Percentiles rank a stretch among this genome's conserved stretches.
Evolutionary conservation across 805 yeast species (phyloP).

Genomic region (Sugiyamaella mastotermitis): DNA sequence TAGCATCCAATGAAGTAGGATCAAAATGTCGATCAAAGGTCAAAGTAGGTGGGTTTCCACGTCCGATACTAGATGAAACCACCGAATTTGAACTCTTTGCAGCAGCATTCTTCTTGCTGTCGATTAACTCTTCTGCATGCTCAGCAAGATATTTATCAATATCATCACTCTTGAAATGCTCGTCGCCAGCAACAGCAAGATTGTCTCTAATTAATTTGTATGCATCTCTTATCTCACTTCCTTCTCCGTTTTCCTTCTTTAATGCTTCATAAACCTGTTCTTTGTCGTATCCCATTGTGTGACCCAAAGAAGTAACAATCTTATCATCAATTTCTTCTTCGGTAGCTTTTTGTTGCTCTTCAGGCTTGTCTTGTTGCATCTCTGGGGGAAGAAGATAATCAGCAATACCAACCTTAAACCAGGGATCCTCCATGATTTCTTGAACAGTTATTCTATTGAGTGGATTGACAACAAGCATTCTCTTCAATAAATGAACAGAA

Average conservation of each 20-base stretch:
- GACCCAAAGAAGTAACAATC: constrained; percentile 64
- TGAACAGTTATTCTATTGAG: constrained; percentile 87
- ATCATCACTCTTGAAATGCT: constrained; percentile 18
- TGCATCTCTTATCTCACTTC: constrained; percentile 76
- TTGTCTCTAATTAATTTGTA: constrained; percentile 77
- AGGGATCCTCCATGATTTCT: constrained; percentile 88
- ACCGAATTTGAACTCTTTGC: constrained; percentile 4
- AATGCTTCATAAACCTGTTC: constrained; percentile 77
- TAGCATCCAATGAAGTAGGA: constrained; percentile 25
- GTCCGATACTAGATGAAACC: constrained; percentile 11
- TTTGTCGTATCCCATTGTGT: constrained; percentile 83
- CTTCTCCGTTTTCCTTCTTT: constrained; percentile 30
- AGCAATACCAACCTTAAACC: constrained; percentile 81
- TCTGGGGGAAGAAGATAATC: constrained; percentile 68
- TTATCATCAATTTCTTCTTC: constrained; percentile 52
- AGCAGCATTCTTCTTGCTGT: neutral
- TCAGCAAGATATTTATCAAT: constrained; percentile 17
- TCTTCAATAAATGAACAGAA: constrained; percentile 72
- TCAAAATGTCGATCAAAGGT: constrained; percentile 35
- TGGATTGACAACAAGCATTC: constrained; percentile 93
- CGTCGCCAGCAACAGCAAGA: constrained; percentile 29
- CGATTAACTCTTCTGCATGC: constrained; percentile 9
- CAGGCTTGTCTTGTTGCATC: constrained; percentile 12
- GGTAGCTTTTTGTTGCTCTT: constrained; percentile 23
- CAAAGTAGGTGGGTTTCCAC: constrained; percentile 32